Conservation (phyloP, 2,329 filamentous ascomycete species). For the Tympanopsis confertula region DNA sequence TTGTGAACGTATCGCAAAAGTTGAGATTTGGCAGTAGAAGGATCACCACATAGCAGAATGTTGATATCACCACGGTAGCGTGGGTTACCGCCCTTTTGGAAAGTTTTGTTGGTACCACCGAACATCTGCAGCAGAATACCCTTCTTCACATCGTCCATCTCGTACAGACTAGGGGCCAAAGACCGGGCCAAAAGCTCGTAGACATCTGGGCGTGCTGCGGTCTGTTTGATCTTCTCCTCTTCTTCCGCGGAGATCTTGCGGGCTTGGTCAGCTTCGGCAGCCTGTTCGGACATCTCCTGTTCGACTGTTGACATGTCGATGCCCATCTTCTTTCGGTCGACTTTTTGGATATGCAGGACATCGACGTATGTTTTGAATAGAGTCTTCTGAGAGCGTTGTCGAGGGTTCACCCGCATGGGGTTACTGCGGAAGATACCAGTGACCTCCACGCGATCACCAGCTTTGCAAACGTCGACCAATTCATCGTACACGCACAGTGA, state of each 20-base stretch:
- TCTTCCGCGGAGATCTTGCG: constrained; percentile 78
- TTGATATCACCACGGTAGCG: constrained; percentile 97
- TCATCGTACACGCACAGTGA: constrained; percentile 95
- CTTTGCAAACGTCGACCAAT: constrained; percentile 93
- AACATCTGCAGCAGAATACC: constrained; percentile 94
- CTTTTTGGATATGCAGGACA: constrained; percentile 88
- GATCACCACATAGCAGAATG: constrained; percentile 88
- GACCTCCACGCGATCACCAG: constrained; percentile 87
- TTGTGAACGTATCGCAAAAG: constrained; percentile 90
- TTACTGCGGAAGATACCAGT: constrained; percentile 96
- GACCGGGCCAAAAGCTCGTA: constrained; percentile 88
- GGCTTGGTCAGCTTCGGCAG: constrained; percentile 58
- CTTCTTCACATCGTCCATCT: constrained; percentile 98
- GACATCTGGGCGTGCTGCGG: constrained; percentile 69
- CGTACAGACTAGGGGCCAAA: constrained; percentile 87
- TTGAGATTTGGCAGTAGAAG: constrained; percentile 93
- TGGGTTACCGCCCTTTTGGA: constrained; percentile 89
- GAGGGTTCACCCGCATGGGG: constrained; percentile 84
- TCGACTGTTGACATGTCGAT: constrained; percentile 82
- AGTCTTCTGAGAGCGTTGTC: constrained; percentile 83
- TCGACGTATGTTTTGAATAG: constrained; percentile 98
- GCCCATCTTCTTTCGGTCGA: constrained; percentile 88
- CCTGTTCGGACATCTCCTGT: constrained; percentile 62
- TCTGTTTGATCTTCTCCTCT: constrained; percentile 75
- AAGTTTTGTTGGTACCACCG: constrained; percentile 94